Percentiles rank a stretch among this genome's conserved stretches.
Conservation (phyloP, 805 yeast genomes). For the Yamadazyma insecticola region DNA sequence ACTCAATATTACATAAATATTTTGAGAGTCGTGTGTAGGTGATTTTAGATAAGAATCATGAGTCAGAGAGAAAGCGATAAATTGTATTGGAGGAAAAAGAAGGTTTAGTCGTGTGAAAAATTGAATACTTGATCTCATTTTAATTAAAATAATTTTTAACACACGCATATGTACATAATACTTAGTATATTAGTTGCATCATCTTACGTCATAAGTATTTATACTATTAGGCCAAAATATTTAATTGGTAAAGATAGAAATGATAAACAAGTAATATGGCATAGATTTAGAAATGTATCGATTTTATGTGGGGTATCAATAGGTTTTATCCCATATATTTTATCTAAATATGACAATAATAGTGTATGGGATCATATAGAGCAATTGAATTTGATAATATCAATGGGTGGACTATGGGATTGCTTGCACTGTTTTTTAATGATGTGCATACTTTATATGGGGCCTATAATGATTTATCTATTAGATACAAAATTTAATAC, state of each 20-base stretch:
- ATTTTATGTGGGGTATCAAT: conserved; percentile 25
- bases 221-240: conserved; percentile 28
- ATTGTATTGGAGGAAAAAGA: conserved; percentile 10
- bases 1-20: background rate
- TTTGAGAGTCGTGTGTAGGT: conserved; percentile 1
- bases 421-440: conserved; percentile 6
- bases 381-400: no score
- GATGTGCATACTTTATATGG: conserved; percentile 40
- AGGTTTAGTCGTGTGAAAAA: background rate
- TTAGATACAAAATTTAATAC: conserved; percentile 1
- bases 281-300: conserved; percentile 35
- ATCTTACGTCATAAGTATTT: conserved; percentile 39
- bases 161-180: background rate
- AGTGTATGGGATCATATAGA: no score
- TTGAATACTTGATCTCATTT: background rate
- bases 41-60: conserved; percentile 7
- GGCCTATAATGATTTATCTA: conserved; percentile 41
- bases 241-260: conserved; percentile 29
- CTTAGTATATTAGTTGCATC: conserved; percentile 33
- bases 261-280: conserved; percentile 37
- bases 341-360: background rate
- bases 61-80: conserved; percentile 10
- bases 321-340: conserved; percentile 22
- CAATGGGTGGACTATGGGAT: no score
- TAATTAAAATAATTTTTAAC: background rate